A percentile compares a stretch with the other conserved stretches of the same genome.
These are phyloP conservation scores for Mycothermus thermophilus DNA, from an alignment of 495 filamentous ascomycete genomes.

Conservation along the genomic window DNA sequence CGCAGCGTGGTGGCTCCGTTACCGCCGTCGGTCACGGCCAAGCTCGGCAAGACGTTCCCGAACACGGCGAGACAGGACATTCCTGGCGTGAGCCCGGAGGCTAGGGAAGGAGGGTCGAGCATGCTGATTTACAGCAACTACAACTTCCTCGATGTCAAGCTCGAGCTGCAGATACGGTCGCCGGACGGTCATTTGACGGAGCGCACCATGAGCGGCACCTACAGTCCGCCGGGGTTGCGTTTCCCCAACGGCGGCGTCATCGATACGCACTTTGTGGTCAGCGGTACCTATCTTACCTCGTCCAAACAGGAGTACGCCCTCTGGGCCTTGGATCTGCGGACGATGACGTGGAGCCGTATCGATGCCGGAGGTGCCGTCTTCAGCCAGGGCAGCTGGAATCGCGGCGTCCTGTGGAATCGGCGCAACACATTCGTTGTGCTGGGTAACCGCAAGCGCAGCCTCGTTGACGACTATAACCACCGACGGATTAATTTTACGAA, in stretches of 20 bases:
- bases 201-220: constrained; percentile 73
- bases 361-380: constrained; percentile 92
- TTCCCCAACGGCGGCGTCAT: constrained; percentile 94
- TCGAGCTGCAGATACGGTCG: constrained; percentile 78
- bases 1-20: constrained; percentile 86
- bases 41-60: constrained; percentile 47
- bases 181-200: constrained; percentile 77
- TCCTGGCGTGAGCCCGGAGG: constrained; percentile 30
- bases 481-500: constrained; percentile 95
- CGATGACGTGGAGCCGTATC: constrained; percentile 83
- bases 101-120: constrained; percentile 52
- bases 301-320: constrained; percentile 97
- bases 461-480: constrained; percentile 98
- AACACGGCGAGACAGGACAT: constrained; percentile 19
- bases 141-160: constrained; percentile 92
- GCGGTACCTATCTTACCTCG: constrained; percentile 90
- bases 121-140: constrained; percentile 99
- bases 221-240: constrained; percentile 77
- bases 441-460: constrained; percentile 76
- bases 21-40: constrained; percentile 45
- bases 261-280: constrained; percentile 90
- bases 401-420: constrained; percentile 82
- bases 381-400: constrained; percentile 91
- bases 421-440: constrained; percentile 90
- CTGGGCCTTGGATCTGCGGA: constrained; percentile 84